Evolutionary conservation across 495 filamentous ascomycete species (phyloP), one percentile per base, ranked within the genome.

Genomic region (Penicillium psychrofluorescens): DNA sequence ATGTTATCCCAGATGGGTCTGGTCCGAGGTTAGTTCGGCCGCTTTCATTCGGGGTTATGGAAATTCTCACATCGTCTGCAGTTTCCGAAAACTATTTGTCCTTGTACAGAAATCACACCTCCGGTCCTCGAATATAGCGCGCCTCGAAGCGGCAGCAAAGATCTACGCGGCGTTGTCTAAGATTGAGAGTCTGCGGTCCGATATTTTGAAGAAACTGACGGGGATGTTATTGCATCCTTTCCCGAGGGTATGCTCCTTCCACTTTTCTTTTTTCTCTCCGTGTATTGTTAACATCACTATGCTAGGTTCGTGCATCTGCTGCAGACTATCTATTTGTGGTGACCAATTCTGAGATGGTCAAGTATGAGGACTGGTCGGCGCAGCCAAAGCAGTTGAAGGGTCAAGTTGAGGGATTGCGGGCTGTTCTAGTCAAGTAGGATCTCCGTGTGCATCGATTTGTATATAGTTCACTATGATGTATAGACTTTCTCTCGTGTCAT

Each of bases 61-160:
- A 4, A 22, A 22, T 22, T 4, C 22, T 22, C 22, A 22, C 22
- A 22, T 12, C 13, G 7, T 4, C 8, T 44, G 13, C 53, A 79
- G 73, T 44, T 75, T 74, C 51, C 74, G 75, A 50, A 74, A 59
- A 15, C 58, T 95, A 13, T 89, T 90, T 43, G 64, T 79, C 29
- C 62, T 78, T 11, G 75, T 81, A 8, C 88, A 91, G 50, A 87
- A 84, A 61, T 73, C 86, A 4, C 87, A 89, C 53, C 88, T 83
- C 70, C 90, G 89, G 65, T 84, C 86, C 8, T 74, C 77, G 9
- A 88, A 86, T 56, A 78, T 95, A 6, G 72, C 77, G 27, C 87
- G 90, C 51, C 69, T 97, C 8, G 78, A 85, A 56, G 85, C 86
- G 1, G 88, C 85, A 12, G 66, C 94, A 35, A 79, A 77, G 44